Conservation (phyloP, 2,329 filamentous ascomycete genomes). For the Aureobasidium sp. region DNA sequence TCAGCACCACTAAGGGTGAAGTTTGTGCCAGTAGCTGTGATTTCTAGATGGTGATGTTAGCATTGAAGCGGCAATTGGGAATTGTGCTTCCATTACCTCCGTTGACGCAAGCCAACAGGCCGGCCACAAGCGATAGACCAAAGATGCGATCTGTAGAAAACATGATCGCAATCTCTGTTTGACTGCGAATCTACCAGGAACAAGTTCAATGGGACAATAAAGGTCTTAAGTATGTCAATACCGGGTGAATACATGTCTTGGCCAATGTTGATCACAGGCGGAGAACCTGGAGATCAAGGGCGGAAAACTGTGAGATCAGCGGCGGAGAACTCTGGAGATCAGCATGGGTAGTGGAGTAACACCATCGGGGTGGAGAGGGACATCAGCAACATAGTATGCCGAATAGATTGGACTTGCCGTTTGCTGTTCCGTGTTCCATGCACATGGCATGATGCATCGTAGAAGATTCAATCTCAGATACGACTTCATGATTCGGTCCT, state of each 20-base stretch:
- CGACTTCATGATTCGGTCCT: too few relatives aligned
- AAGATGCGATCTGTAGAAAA: not conserved
- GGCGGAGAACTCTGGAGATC: not conserved
- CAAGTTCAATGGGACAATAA: too few relatives aligned
- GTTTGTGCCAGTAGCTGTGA: slow-evolving; percentile 48
- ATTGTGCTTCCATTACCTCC: not conserved
- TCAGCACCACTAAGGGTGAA: slow-evolving; percentile 52
- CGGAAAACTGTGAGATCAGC: not conserved
- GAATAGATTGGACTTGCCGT: not conserved
- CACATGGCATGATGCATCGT: too few relatives aligned
- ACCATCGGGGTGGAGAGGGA: not conserved
- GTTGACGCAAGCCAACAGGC: not conserved
- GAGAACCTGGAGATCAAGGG: not conserved
- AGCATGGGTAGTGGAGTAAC: slow-evolving; percentile 9
- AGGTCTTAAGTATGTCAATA: not conserved
- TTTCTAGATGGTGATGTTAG: slow-evolving; percentile 18
- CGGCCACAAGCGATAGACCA: not conserved
- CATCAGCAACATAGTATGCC: not conserved
- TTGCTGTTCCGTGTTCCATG: not conserved
- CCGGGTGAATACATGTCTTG: not conserved
- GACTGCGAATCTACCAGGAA: not conserved
- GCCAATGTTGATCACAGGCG: too few relatives aligned
- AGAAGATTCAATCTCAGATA: too few relatives aligned
- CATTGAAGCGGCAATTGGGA: too few relatives aligned
- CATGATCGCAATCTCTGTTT: not conserved